These are phyloP conservation scores for Daldinia vernicosa DNA, from an alignment of 495 filamentous ascomycete genomes.

Conservation along the genomic window DNA sequence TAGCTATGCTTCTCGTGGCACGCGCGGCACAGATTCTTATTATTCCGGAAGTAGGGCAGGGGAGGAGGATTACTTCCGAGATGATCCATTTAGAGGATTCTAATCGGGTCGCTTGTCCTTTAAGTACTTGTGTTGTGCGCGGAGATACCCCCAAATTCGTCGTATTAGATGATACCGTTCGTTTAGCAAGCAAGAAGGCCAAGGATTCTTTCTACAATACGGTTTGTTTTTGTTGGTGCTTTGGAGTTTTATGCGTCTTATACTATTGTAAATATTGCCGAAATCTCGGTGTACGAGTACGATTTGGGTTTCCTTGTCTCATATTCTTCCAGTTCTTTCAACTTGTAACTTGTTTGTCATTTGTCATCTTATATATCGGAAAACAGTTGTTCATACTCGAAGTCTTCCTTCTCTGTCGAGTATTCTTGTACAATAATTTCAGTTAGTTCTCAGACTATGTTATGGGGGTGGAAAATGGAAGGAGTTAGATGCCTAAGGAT, in stretches of 20 bases:
- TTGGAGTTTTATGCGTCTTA: slow-evolving; percentile 19
- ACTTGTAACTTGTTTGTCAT: slow-evolving; percentile 2
- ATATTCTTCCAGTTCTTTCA: slow-evolving; percentile 9
- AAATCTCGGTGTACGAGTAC: slow-evolving; percentile 37
- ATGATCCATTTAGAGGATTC: slow-evolving; percentile 61
- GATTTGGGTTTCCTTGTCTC: slow-evolving; percentile 31
- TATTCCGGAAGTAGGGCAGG: slow-evolving; percentile 43
- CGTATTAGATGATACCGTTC: slow-evolving; percentile 15
- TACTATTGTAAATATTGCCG: slow-evolving; percentile 24
- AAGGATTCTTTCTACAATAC: neutral
- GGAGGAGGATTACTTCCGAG: slow-evolving; percentile 57
- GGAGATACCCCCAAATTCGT: slow-evolving; percentile 36
- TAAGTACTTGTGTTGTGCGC: slow-evolving; percentile 7
- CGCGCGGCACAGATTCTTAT: slow-evolving; percentile 52
- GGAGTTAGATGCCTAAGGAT: slow-evolving; percentile 24
- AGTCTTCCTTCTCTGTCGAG: slow-evolving; percentile 20
- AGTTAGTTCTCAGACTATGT: slow-evolving; percentile 17
- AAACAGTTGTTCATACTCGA: slow-evolving; percentile 15
- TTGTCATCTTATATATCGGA: slow-evolving; percentile 29
- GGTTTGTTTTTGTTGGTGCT: slow-evolving; percentile 27
- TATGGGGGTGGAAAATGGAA: slow-evolving; percentile 13
- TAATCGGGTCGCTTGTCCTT: slow-evolving; percentile 34
- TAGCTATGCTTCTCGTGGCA: slow-evolving; percentile 57
- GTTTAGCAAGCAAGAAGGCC: slow-evolving; percentile 19
- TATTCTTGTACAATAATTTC: slow-evolving; percentile 40